Conservation (phyloP, 2,329 filamentous ascomycete species). For the Exophiala dermatitidis region DNA sequence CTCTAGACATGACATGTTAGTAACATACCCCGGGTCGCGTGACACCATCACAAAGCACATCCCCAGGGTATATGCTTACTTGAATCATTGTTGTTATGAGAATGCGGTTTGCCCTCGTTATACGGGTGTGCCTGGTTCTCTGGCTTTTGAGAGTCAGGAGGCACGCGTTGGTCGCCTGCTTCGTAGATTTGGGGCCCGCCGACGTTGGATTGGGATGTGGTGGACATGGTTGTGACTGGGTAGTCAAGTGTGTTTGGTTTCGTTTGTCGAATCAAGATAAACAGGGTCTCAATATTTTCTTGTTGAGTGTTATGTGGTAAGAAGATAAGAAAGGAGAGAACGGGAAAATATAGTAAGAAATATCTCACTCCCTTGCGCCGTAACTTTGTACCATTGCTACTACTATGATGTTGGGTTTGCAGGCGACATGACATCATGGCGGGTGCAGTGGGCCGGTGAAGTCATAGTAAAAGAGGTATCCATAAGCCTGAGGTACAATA, state of each 20-base stretch:
- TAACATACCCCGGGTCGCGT: background rate
- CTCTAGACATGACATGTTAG: constrained; percentile 28
- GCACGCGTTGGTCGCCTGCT: constrained; percentile 66
- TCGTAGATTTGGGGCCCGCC: constrained; percentile 63
- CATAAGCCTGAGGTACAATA: no score
- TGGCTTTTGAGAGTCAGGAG: constrained; percentile 43
- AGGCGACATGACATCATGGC: no score
- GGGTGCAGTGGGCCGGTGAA: no score
- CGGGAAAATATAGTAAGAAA: no score
- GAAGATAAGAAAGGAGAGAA: no score
- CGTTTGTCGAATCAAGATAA: no score
- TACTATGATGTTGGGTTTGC: no score
- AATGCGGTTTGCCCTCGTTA: constrained; percentile 64
- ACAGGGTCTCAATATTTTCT: no score
- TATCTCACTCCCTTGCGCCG: no score
- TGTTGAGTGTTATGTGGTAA: no score
- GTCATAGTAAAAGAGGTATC: no score
- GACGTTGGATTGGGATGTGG: constrained; percentile 50
- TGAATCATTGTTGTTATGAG: constrained; percentile 62
- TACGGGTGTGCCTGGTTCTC: constrained; percentile 52
- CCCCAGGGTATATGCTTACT: constrained; percentile 45
- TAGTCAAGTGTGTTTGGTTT: background rate
- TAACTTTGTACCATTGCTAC: no score
- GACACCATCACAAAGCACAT: background rate
- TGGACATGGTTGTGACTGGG: background rate